Evolutionary conservation across 2,329 filamentous ascomycete species (phyloP).

Genomic region (Paecilomyces sp.): DNA sequence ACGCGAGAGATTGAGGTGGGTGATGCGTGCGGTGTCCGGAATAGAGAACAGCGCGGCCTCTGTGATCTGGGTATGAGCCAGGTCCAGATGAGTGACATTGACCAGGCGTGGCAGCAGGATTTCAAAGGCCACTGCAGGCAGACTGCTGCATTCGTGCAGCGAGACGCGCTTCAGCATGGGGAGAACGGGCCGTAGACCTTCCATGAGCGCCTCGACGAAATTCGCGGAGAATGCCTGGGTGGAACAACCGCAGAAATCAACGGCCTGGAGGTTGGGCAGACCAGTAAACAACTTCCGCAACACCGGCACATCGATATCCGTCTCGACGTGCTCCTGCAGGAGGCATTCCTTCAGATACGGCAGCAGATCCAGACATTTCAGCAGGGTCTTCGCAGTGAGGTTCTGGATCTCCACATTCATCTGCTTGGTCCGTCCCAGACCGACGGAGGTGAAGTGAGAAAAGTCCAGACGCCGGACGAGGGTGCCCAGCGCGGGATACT

Average conservation of each 20-base stretch:
- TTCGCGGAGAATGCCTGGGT: constrained; percentile 59
- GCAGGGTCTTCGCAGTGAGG: constrained; percentile 65
- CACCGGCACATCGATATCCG: constrained; percentile 63
- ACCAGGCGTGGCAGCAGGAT: constrained; percentile 62
- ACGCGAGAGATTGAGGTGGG: constrained; percentile 71
- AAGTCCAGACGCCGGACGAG: constrained; percentile 76
- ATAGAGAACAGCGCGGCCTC: constrained; percentile 64
- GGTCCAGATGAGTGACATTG: constrained; percentile 67
- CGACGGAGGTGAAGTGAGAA: constrained; percentile 76
- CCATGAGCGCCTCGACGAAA: constrained; percentile 51
- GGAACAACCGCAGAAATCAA: constrained; percentile 74
- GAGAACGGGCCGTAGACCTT: constrained; percentile 42
- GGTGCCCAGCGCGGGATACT: constrained; percentile 62
- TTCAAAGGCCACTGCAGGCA: constrained; percentile 62
- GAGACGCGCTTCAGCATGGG: constrained; percentile 62
- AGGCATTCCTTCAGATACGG: constrained; percentile 71
- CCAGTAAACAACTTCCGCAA: constrained; percentile 64
- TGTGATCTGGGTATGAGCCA: constrained; percentile 71
- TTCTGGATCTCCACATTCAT: constrained; percentile 70
- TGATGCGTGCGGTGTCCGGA: constrained; percentile 63
- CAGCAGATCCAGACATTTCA: constrained; percentile 63
- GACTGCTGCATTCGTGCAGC: constrained; percentile 69
- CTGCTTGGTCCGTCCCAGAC: constrained; percentile 65
- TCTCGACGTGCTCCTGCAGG: constrained; percentile 72
- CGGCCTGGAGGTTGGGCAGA: constrained; percentile 55